Conservation (phyloP, 2,329 filamentous ascomycete genomes). For the Phaeosphaeria sp. region DNA sequence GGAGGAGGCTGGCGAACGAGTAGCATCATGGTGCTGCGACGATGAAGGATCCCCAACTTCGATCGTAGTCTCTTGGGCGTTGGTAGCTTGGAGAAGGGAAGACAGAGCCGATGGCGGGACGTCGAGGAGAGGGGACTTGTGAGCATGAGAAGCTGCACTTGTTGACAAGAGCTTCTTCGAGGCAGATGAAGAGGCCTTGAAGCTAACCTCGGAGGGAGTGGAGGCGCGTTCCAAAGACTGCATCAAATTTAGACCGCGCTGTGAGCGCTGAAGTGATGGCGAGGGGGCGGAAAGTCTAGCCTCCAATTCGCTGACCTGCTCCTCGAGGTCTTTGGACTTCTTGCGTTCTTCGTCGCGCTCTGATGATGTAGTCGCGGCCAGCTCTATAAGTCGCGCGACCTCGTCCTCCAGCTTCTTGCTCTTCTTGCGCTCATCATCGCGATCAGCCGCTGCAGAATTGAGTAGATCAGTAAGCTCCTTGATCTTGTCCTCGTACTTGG, state of each 20-base stretch:
- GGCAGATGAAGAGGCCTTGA: not conserved
- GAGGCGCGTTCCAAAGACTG: no score
- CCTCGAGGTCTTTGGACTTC: no score
- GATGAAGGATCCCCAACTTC: not conserved
- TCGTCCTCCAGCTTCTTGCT: not conserved
- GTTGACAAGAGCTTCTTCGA: not conserved
- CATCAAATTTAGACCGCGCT: no score
- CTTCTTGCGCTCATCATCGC: not conserved
- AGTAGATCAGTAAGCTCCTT: not conserved
- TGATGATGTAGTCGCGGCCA: no score
- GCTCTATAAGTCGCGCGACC: no score
- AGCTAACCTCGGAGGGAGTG: not conserved
- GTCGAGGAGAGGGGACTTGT: not conserved
- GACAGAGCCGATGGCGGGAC: not conserved
- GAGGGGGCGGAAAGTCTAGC: no score
- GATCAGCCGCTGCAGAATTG: not conserved
- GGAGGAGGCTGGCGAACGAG: not conserved
- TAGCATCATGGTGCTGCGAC: not conserved
- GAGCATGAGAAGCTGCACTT: not conserved
- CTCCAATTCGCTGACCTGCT: no score
- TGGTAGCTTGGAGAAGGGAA: not conserved
- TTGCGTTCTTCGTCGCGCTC: no score
- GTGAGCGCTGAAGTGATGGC: no score
- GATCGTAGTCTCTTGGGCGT: not conserved
- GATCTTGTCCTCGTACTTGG: not conserved